Evolutionary conservation across 257 asterid species (phyloP).

Genomic region (Solanum raphanifolium): DNA sequence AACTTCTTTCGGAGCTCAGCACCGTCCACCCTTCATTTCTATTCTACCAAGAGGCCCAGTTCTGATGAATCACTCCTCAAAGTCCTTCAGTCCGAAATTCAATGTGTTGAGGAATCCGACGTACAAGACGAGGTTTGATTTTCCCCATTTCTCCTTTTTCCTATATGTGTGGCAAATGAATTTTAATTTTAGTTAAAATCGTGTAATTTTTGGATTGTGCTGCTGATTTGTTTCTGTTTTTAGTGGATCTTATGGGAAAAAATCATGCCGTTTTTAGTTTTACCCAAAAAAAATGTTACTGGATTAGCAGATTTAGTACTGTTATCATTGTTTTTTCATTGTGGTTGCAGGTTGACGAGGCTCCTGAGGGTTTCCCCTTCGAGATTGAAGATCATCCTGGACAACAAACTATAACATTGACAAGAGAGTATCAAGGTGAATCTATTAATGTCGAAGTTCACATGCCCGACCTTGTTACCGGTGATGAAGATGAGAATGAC

Average conservation of each 20-base stretch:
- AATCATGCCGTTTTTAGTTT: not conserved
- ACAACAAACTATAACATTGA: conserved; percentile 48
- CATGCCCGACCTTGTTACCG: conserved; percentile 54
- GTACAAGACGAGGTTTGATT: not conserved
- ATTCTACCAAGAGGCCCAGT: conserved; percentile 26
- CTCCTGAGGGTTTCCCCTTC: conserved; percentile 62
- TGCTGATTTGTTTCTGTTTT: not conserved
- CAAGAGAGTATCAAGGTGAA: conserved; percentile 61
- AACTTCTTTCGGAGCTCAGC: conserved; percentile 19
- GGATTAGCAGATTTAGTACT: not conserved
- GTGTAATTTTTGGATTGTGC: not conserved
- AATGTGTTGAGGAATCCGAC: conserved; percentile 33
- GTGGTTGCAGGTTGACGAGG: conserved; percentile 33
- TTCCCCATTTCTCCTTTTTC: not conserved
- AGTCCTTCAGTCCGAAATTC: conserved; percentile 45
- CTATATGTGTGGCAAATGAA: not conserved
- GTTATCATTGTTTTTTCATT: not conserved
- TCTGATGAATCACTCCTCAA: conserved; percentile 48
- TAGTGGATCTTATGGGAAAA: not conserved
- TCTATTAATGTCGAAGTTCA: conserved; percentile 53
- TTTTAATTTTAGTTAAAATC: not conserved
- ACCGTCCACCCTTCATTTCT: conserved; percentile 32
- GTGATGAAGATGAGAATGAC: conserved; percentile 19
- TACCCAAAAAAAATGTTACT: not conserved
- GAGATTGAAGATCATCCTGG: conserved; percentile 62